Conservation (phyloP, 75 land plant genomes). For the Selaginella moellendorffii region DNA sequence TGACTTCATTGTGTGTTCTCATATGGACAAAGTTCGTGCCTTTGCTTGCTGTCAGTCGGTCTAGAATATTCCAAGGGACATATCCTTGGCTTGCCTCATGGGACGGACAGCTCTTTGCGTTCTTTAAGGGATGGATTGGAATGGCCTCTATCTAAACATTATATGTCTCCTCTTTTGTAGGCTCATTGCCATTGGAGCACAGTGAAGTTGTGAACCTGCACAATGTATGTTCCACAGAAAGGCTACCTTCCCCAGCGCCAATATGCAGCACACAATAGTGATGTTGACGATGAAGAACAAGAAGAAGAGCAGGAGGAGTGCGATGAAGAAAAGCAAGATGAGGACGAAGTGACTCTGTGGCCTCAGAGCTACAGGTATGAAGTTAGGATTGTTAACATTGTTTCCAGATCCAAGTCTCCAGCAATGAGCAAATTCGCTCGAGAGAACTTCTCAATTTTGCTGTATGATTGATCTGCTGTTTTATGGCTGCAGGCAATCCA, state of each 20-base stretch:
- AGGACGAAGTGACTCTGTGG: slow-evolving; percentile 27
- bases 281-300: background rate
- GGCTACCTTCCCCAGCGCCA: background rate
- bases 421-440: background rate
- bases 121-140: too few species aligned
- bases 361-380: slow-evolving; percentile 71
- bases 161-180: too few species aligned
- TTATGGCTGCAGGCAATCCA: slow-evolving; percentile 56
- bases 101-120: too few species aligned
- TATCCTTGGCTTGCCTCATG: too few species aligned
- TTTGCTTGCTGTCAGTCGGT: too few species aligned
- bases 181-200: too few species aligned
- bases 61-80: too few species aligned
- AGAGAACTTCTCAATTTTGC: background rate
- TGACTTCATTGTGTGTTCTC: too few species aligned
- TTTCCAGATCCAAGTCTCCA: background rate
- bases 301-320: background rate
- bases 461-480: background rate
- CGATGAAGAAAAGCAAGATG: background rate
- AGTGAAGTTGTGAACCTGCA: too few species aligned
- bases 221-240: background rate
- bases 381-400: background rate
- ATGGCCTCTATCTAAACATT: too few species aligned
- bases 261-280: background rate
- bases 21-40: too few species aligned